phyloP scores from a whole-genome alignment of 2,329 filamentous ascomycete species.

The Periconia macrospinosa region DNA sequence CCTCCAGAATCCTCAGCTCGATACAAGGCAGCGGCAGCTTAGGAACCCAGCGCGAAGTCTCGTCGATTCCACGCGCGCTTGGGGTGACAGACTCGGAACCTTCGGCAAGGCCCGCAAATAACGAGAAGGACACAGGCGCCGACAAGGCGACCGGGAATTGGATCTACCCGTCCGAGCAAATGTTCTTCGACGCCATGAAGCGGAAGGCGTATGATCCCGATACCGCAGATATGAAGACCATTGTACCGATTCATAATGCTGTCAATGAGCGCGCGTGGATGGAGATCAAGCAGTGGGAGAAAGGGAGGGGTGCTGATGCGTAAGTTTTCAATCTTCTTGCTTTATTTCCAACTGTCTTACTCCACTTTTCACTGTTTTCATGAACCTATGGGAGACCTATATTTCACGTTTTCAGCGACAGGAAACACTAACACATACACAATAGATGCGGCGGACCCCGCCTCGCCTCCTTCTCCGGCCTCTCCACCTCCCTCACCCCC shows the following conservation, averaged over 20 bases:
- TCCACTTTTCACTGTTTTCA: no score
- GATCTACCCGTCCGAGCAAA: constrained; percentile 95
- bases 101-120: constrained; percentile 62
- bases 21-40: constrained; percentile 21
- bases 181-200: constrained; percentile 97
- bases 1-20: constrained; percentile 26
- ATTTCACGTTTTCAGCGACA: not conserved
- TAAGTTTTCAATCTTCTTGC: constrained; percentile 23
- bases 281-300: constrained; percentile 89
- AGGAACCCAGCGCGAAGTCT: constrained; percentile 50
- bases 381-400: no score
- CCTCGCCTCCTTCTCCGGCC: constrained; percentile 79
- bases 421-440: constrained; percentile 4
- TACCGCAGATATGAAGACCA: constrained; percentile 79
- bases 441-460: constrained; percentile 72
- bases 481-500: constrained; percentile 68
- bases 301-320: constrained; percentile 61
- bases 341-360: not conserved
- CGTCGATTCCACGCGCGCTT: constrained; percentile 38
- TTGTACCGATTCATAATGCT: constrained; percentile 97
- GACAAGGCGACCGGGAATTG: constrained; percentile 78
- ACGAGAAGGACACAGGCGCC: constrained; percentile 69
- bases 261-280: constrained; percentile 96
- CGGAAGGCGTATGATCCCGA: constrained; percentile 79
- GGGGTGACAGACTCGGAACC: constrained; percentile 34